These are phyloP conservation scores for Crassisporium funariophilum DNA, from an alignment of 768 basidiomycete species.

Conservation along the genomic window DNA sequence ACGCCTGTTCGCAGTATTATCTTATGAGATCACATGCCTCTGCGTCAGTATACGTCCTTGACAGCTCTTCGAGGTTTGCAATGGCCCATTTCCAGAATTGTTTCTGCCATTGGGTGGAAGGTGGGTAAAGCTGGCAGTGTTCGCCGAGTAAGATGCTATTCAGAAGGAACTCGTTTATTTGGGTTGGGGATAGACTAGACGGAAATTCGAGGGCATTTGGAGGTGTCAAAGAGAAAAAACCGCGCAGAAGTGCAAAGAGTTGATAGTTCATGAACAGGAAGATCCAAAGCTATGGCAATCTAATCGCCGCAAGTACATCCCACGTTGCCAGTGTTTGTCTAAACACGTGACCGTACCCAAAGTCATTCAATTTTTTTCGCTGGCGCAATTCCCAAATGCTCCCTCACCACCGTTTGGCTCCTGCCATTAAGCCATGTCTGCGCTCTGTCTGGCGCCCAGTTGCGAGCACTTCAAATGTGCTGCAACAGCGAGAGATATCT, in stretches of 20 bases:
- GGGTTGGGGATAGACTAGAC: conserved; percentile 30
- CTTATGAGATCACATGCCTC: conserved; percentile 44
- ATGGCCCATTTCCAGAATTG: conserved; percentile 79
- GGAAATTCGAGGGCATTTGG: conserved; percentile 47
- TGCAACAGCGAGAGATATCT: conserved; percentile 27
- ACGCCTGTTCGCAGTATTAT: conserved; percentile 7
- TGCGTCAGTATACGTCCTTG: conserved; percentile 18
- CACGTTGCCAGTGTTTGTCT: conserved; percentile 6
- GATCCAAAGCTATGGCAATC: conserved; percentile 1
- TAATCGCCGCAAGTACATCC: background rate
- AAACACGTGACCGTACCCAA: conserved; percentile 32
- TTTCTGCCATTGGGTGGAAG: conserved; percentile 62
- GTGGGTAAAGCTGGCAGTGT: conserved; percentile 61
- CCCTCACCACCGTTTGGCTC: conserved; percentile 33
- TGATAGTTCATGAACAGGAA: conserved; percentile 28
- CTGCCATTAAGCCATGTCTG: conserved; percentile 31
- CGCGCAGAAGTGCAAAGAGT: conserved; percentile 47
- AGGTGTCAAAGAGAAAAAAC: conserved; percentile 55
- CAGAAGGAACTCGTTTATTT: conserved; percentile 60
- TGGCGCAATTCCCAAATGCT: conserved; percentile 31
- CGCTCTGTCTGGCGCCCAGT: conserved; percentile 22
- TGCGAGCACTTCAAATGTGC: conserved; percentile 13
- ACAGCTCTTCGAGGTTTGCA: conserved; percentile 49
- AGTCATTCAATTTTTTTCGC: conserved; percentile 35
- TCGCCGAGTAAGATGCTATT: conserved; percentile 48